Conservation (phyloP, 345 rosid species). For the Syzygium jambos region DNA sequence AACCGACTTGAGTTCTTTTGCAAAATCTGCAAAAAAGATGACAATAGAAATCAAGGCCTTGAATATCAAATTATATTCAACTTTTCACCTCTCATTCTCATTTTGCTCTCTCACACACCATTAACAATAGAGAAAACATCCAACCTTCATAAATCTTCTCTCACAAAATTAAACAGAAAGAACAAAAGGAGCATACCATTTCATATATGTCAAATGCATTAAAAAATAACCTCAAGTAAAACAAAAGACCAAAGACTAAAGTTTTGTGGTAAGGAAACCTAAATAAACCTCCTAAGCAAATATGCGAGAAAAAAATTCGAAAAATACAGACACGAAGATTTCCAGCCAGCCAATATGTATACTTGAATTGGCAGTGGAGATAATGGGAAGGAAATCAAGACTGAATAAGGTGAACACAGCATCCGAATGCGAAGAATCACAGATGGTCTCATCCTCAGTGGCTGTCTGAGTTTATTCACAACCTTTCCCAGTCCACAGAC, state of each 20-base stretch:
- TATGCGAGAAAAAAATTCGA: neutral
- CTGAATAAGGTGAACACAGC: neutral
- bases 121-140: neutral
- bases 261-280: neutral
- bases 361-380: neutral
- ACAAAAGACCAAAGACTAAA: neutral
- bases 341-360: neutral
- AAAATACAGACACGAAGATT: neutral
- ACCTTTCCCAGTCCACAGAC: neutral
- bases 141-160: neutral
- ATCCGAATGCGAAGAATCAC: neutral
- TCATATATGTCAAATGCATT: neutral
- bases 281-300: neutral
- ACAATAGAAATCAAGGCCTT: neutral
- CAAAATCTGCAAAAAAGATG: conserved; percentile 37
- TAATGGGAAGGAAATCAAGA: neutral
- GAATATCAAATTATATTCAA: neutral
- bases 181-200: neutral
- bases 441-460: neutral
- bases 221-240: neutral
- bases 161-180: neutral
- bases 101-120: neutral
- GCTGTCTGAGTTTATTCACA: neutral
- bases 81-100: neutral
- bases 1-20: neutral